These are phyloP conservation scores for Macrocybe gigantea DNA, from an alignment of 768 basidiomycete species.

Conservation along the genomic window DNA sequence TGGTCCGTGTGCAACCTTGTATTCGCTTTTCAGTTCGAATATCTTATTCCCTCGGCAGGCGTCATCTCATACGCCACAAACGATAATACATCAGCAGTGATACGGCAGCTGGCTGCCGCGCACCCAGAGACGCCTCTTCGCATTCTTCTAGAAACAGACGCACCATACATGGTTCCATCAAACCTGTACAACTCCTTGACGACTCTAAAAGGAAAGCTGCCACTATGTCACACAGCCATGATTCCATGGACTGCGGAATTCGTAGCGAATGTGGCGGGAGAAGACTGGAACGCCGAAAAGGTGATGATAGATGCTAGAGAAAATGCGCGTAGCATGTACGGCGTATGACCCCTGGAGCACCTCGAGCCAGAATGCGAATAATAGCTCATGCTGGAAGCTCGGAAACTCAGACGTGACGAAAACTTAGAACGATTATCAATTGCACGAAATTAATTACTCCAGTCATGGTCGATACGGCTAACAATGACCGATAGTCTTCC, in stretches of 20 bases:
- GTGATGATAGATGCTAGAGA: slow-evolving; percentile 59
- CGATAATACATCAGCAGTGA: slow-evolving; percentile 58
- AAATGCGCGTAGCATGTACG: slow-evolving; percentile 62
- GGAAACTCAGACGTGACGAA: background rate
- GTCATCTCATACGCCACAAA: slow-evolving; percentile 81
- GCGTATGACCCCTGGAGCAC: slow-evolving; percentile 33
- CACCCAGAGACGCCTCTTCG: slow-evolving; percentile 25
- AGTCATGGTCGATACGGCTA: too few relatives aligned
- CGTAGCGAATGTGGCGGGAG: slow-evolving; percentile 44
- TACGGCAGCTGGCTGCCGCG: slow-evolving; percentile 44
- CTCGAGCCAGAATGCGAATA: background rate
- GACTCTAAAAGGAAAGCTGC: slow-evolving; percentile 50
- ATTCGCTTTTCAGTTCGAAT: background rate
- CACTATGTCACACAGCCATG: slow-evolving; percentile 75
- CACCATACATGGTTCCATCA: slow-evolving; percentile 80
- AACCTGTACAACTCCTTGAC: slow-evolving; percentile 61
- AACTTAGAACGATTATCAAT: background rate
- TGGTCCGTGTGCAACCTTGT: slow-evolving; percentile 27
- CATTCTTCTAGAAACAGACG: slow-evolving; percentile 78
- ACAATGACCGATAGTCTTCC: too few relatives aligned
- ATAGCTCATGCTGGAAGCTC: background rate
- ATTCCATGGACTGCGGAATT: slow-evolving; percentile 83
- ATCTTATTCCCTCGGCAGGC: slow-evolving; percentile 29
- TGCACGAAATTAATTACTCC: background rate
- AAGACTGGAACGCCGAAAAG: slow-evolving; percentile 44